Percentiles rank a stretch among this genome's conserved stretches.
Evolutionary conservation across 2,329 filamentous ascomycete genomes (phyloP).

Genomic region (Lecanicillium sp.): DNA sequence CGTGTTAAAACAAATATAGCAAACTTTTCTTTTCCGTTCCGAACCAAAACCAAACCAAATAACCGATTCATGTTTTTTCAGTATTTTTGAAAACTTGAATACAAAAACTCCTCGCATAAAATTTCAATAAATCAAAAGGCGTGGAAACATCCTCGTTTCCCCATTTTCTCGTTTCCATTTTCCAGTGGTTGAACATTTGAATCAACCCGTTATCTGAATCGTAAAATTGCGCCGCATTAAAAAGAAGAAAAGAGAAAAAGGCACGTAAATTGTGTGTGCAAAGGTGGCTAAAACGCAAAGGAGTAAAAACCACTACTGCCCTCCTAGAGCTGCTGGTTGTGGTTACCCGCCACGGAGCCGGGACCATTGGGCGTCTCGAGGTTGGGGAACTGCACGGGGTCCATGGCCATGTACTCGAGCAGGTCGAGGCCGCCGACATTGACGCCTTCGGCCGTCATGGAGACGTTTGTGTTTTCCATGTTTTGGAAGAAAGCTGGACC

Average conservation of each 20-base stretch:
- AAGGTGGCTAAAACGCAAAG: not conserved
- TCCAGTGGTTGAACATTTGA: not conserved
- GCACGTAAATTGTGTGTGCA: not conserved
- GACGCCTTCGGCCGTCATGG: conserved; percentile 60
- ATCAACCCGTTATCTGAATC: too few species aligned
- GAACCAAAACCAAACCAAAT: too few species aligned
- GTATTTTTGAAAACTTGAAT: too few species aligned
- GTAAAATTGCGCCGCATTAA: too few species aligned
- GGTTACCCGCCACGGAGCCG: conserved; percentile 7
- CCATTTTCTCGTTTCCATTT: conserved; percentile 1
- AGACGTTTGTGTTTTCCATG: conserved; percentile 51
- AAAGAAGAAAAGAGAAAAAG: not conserved
- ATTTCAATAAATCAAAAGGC: too few species aligned
- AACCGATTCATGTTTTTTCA: not conserved
- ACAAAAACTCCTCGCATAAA: too few species aligned
- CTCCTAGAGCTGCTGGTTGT: too few species aligned
- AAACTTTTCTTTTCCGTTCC: conserved; percentile 2
- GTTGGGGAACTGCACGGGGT: conserved; percentile 31
- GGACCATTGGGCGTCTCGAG: not conserved
- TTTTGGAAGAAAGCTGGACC: conserved; percentile 60
- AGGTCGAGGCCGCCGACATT: conserved; percentile 60
- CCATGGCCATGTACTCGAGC: conserved; percentile 62
- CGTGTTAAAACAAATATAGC: not conserved
- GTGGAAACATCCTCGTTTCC: too few species aligned
- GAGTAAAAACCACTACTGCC: too few species aligned